These are phyloP conservation scores for Apodospora peruviana DNA, from an alignment of 495 filamentous ascomycete genomes.

Conservation along the genomic window DNA sequence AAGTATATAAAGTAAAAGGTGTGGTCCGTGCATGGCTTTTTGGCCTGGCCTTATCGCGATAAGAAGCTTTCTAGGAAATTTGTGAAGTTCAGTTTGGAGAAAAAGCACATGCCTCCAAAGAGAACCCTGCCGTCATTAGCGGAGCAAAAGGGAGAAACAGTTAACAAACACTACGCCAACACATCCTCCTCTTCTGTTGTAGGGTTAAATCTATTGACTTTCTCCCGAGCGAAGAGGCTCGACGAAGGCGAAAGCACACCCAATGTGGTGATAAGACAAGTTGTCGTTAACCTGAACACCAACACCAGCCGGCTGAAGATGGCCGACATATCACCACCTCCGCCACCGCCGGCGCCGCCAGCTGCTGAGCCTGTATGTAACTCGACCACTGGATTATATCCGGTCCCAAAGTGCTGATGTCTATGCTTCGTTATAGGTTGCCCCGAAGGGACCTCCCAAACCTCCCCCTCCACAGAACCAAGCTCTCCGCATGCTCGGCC, in stretches of 20 bases:
- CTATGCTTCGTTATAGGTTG: neutral
- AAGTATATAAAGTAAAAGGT: too few relatives aligned
- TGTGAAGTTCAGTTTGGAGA: neutral
- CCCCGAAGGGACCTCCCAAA: conserved; percentile 35
- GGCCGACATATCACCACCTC: conserved; percentile 20
- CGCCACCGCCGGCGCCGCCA: conserved; percentile 6
- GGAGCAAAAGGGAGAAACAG: neutral
- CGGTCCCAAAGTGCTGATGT: too few relatives aligned
- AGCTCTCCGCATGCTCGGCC: conserved; percentile 69
- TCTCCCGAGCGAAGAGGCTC: too few relatives aligned
- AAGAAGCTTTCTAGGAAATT: neutral
- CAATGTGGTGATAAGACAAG: too few relatives aligned
- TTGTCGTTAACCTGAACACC: too few relatives aligned
- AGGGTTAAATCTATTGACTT: too few relatives aligned
- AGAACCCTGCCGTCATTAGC: neutral
- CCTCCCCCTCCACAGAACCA: conserved; percentile 56
- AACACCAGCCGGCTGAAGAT: conserved; percentile 6
- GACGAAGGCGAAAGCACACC: too few relatives aligned
- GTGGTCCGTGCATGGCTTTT: neutral
- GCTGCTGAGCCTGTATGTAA: neutral
- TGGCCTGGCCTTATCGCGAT: neutral
- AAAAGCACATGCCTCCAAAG: neutral
- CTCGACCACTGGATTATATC: too few relatives aligned
- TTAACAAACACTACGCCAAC: neutral
- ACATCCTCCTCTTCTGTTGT: neutral